phyloP scores from a whole-genome alignment of 768 basidiomycete genomes.

The Naganishia vishniacii region DNA sequence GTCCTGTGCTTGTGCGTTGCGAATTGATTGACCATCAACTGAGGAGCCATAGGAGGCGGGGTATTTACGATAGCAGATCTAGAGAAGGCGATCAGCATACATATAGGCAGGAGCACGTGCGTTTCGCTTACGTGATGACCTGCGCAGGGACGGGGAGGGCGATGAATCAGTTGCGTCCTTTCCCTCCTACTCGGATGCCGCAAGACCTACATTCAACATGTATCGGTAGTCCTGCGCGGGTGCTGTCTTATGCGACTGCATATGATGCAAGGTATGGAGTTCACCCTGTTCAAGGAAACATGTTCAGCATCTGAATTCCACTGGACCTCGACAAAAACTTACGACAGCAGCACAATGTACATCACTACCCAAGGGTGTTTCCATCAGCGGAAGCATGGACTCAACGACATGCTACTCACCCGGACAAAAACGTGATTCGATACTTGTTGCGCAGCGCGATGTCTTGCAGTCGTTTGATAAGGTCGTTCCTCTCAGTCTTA shows the following conservation, averaged over 20 bases:
- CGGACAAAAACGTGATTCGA: slow-evolving; percentile 79
- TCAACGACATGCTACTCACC: neutral
- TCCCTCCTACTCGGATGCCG: slow-evolving; percentile 25
- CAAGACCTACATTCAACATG: slow-evolving; percentile 64
- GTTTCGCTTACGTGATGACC: slow-evolving; percentile 20
- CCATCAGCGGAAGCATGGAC: no score
- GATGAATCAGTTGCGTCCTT: neutral
- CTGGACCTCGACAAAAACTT: slow-evolving; percentile 6
- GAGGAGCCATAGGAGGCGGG: slow-evolving; percentile 62
- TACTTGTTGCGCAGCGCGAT: slow-evolving; percentile 61
- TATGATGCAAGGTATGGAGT: slow-evolving; percentile 27
- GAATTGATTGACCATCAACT: slow-evolving; percentile 72
- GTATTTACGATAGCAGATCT: slow-evolving; percentile 96
- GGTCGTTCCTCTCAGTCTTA: slow-evolving; percentile 83
- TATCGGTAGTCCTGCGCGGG: slow-evolving; percentile 69
- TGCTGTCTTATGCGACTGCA: slow-evolving; percentile 48
- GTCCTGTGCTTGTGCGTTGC: slow-evolving; percentile 74
- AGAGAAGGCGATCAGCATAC: neutral
- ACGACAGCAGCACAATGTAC: slow-evolving; percentile 85
- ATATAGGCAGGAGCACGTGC: neutral
- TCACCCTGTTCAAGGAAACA: slow-evolving; percentile 18
- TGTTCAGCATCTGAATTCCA: neutral
- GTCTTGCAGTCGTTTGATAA: slow-evolving; percentile 71
- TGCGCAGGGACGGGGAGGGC: neutral
- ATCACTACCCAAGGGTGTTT: no score